Conservation (phyloP, 108 stramenopile species). For the Cyclostephanos invisitatus region DNA sequence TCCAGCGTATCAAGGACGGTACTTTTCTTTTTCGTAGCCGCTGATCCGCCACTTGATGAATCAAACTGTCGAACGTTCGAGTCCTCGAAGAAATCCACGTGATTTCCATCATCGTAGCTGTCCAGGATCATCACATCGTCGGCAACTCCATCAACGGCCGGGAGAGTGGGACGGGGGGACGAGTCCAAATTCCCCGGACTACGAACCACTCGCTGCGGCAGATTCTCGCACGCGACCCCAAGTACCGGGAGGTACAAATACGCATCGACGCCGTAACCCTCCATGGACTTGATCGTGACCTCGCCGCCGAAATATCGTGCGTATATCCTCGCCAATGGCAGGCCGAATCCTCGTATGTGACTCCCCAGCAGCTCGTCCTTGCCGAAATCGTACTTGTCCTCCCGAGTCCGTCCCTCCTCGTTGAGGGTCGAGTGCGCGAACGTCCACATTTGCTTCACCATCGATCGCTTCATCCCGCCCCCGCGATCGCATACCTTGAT, state of each 20-base stretch:
- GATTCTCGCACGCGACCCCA: slow-evolving; percentile 85
- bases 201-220: slow-evolving; percentile 67
- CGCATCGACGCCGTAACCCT: slow-evolving; percentile 99
- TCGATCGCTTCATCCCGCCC: slow-evolving; percentile 95
- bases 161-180: slow-evolving; percentile 3
- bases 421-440: slow-evolving; percentile 93
- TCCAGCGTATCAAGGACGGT: slow-evolving; percentile 28
- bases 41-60: neutral
- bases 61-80: slow-evolving; percentile 8
- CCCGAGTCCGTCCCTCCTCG: slow-evolving; percentile 43
- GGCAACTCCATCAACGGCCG: slow-evolving; percentile 28
- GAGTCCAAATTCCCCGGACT: slow-evolving; percentile 83
- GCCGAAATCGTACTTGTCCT: slow-evolving; percentile 62
- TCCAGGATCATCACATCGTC: slow-evolving; percentile 15
- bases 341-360: slow-evolving; percentile 90
- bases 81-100: slow-evolving; percentile 42
- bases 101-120: slow-evolving; percentile 18
- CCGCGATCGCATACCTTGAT: slow-evolving; percentile 97
- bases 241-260: slow-evolving; percentile 91
- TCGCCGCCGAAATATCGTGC: slow-evolving; percentile 99
- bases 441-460: slow-evolving; percentile 89
- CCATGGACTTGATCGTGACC: slow-evolving; percentile 93
- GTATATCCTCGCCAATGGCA: slow-evolving; percentile 94
- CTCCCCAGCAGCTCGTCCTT: slow-evolving; percentile 58
- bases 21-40: slow-evolving; percentile 10